phyloP scores from a whole-genome alignment of 345 rosid genomes.

The Angophora floribunda region DNA sequence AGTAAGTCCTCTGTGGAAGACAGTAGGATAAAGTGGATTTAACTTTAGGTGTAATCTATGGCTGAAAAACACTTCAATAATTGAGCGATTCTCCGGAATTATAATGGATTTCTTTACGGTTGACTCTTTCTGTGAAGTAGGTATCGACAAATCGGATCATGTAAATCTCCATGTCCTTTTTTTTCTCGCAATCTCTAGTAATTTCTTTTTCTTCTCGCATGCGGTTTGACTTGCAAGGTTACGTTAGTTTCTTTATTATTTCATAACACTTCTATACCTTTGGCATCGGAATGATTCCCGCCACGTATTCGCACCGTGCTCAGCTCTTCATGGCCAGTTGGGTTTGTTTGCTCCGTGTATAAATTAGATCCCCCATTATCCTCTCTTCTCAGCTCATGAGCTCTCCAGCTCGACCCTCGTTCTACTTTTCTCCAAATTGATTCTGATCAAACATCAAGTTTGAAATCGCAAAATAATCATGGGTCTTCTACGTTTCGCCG shows the following conservation, averaged over 20 bases:
- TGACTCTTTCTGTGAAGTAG: neutral
- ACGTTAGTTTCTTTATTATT: neutral
- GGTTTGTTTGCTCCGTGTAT: neutral
- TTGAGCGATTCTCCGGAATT: neutral
- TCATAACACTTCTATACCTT: neutral
- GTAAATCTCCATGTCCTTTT: neutral
- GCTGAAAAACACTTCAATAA: neutral
- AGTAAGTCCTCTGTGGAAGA: neutral
- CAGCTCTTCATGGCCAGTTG: neutral
- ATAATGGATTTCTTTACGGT: neutral
- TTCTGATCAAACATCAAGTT: neutral
- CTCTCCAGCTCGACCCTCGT: neutral
- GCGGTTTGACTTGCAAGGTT: neutral
- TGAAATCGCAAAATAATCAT: neutral
- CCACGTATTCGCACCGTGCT: neutral
- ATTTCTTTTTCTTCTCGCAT: neutral
- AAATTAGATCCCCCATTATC: neutral
- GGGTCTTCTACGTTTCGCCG: neutral
- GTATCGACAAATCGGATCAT: neutral
- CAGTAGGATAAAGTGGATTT: neutral
- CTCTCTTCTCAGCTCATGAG: neutral
- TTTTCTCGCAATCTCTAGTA: neutral
- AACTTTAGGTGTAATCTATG: neutral
- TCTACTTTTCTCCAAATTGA: neutral
- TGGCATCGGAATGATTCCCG: neutral